phyloP scores from a whole-genome alignment of 805 yeast genomes.

The Jamesozyma jinghongensis region DNA sequence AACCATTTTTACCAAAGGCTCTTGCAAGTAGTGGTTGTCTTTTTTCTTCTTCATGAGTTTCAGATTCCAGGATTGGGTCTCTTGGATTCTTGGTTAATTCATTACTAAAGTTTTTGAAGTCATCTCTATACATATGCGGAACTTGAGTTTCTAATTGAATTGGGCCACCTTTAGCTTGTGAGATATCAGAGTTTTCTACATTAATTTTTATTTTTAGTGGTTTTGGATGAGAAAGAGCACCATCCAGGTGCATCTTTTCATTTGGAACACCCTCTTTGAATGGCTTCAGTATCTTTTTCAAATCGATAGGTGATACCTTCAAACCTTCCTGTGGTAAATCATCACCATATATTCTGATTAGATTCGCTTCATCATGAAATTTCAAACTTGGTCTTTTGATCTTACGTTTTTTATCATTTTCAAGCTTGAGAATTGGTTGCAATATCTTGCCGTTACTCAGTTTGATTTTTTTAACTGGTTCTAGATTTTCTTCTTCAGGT shows the following conservation, averaged over 20 bases:
- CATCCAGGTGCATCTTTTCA: constrained; percentile 19
- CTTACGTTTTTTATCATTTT: constrained; percentile 1
- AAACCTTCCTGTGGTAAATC: constrained; percentile 26
- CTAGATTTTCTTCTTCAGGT: neutral
- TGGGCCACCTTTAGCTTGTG: constrained; percentile 25
- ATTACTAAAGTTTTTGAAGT: constrained; percentile 21
- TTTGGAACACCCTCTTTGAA: constrained; percentile 30
- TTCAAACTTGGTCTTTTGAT: constrained; percentile 11
- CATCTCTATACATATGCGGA: constrained; percentile 18
- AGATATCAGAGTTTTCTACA: constrained; percentile 21
- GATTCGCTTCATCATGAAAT: constrained; percentile 20
- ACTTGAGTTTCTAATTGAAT: constrained; percentile 18
- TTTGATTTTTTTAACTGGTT: neutral
- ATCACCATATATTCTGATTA: constrained; percentile 28
- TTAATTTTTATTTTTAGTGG: constrained; percentile 7
- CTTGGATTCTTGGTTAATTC: constrained; percentile 20
- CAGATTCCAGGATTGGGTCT: constrained; percentile 18
- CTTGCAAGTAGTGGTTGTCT: constrained; percentile 22
- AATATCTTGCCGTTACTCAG: neutral
- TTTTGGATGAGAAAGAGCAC: constrained; percentile 8
- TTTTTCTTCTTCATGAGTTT: neutral
- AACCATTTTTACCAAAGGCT: constrained; percentile 29
- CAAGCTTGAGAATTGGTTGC: neutral
- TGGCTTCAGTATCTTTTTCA: constrained; percentile 27
- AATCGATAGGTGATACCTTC: constrained; percentile 21